Conservation (phyloP, 148 eudicot species). For the Polygonum maritimum region DNA sequence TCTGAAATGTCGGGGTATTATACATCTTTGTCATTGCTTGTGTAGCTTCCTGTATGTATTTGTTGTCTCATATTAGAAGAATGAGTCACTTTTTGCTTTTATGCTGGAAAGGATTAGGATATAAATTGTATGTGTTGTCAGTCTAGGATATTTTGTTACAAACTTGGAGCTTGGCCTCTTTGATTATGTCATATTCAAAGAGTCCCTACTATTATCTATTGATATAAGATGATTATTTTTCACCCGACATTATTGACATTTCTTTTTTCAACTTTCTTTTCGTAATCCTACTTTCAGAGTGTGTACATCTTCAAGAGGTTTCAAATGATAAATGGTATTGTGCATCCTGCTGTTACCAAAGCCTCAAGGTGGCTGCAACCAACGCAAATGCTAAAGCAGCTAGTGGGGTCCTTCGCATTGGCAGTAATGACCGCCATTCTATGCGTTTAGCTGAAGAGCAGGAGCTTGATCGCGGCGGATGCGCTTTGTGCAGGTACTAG, state of each 20-base stretch:
- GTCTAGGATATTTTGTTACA: neutral
- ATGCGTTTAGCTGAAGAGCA: conserved; percentile 42
- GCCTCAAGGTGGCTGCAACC: conserved; percentile 41
- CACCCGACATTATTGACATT: neutral
- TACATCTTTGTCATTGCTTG: neutral
- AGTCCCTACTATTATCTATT: neutral
- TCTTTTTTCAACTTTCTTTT: neutral
- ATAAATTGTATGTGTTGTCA: neutral
- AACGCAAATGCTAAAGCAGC: conserved; percentile 68
- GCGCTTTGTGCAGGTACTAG: conserved; percentile 66
- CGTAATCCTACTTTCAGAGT: conserved; percentile 30
- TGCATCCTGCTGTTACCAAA: conserved; percentile 40
- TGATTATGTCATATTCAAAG: too few relatives aligned
- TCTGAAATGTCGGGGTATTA: neutral
- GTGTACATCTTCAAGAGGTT: conserved; percentile 35
- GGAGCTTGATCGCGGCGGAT: conserved; percentile 41
- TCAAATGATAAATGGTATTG: conserved; percentile 66
- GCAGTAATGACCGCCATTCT: conserved; percentile 53
- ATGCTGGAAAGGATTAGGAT: neutral
- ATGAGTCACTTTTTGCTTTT: neutral
- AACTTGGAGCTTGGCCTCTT: too few relatives aligned
- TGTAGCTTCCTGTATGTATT: neutral
- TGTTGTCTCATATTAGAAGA: too few relatives aligned
- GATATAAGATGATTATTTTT: neutral
- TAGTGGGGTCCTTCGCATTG: conserved; percentile 54